Evolutionary conservation across 805 yeast species (phyloP).

Genomic region (Yarrowia sp.): DNA sequence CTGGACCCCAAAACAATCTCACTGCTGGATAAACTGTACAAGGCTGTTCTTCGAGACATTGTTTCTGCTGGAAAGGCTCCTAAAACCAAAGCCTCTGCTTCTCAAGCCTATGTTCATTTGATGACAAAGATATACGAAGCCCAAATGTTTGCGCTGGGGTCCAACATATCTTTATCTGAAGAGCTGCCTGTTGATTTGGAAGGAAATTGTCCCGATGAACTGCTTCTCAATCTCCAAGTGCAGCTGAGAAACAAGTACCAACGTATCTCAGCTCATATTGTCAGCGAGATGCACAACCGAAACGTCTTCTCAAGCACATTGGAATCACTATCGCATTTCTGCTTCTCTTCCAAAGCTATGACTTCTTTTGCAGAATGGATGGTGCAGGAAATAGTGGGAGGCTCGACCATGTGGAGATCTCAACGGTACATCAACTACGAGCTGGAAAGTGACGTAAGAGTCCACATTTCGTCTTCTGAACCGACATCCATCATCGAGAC

Average conservation of each 20-base stretch:
- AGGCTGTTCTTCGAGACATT: neutral
- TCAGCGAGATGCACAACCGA: neutral
- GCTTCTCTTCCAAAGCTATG: neutral
- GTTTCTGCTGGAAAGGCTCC: neutral
- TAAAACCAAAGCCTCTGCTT: neutral
- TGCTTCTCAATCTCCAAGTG: neutral
- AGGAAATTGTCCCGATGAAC: neutral
- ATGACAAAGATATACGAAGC: neutral
- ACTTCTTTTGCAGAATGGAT: slow-evolving; percentile 2
- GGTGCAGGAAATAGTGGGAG: neutral
- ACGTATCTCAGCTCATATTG: neutral
- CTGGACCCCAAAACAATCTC: neutral
- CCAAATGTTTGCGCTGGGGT: neutral
- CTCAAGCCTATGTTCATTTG: neutral
- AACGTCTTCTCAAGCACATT: neutral
- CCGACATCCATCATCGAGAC: neutral
- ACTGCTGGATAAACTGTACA: neutral
- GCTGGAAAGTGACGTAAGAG: neutral
- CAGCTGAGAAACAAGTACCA: neutral
- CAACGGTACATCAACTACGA: slow-evolving; percentile 15
- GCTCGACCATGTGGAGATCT: neutral
- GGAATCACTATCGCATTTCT: neutral
- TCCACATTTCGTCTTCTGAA: neutral
- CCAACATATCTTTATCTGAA: neutral
- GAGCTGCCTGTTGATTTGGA: neutral